Evolutionary conservation across 257 asterid genomes (phyloP).

Genomic region (Asclepias syriaca): DNA sequence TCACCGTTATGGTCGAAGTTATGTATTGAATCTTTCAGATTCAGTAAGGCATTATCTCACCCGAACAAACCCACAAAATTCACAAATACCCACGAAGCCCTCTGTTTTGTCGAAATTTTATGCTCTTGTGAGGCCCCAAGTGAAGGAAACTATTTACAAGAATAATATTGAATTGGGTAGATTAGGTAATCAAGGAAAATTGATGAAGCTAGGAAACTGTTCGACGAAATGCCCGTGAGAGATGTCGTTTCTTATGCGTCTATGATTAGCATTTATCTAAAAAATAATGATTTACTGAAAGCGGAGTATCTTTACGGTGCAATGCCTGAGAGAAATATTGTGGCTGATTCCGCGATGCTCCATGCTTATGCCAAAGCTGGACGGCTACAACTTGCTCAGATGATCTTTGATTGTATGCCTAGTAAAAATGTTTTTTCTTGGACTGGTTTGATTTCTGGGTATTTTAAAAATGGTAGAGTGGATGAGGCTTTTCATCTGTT

Average conservation of each 20-base stretch:
- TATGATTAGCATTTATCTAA: slow-evolving; percentile 67
- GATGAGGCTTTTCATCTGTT: slow-evolving; percentile 39
- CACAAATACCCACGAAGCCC: neutral
- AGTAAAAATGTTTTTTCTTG: slow-evolving; percentile 62
- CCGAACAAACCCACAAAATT: neutral
- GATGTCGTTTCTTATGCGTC: slow-evolving; percentile 19
- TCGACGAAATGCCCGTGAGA: slow-evolving; percentile 53
- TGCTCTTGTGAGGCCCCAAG: neutral
- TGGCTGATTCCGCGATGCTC: slow-evolving; percentile 77
- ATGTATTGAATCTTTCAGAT: slow-evolving; percentile 5
- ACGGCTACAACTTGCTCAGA: slow-evolving; percentile 51
- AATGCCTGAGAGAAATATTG: slow-evolving; percentile 60
- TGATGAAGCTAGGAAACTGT: slow-evolving; percentile 32
- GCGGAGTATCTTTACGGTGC: slow-evolving; percentile 51
- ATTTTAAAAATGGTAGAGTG: no score
- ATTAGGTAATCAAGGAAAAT: slow-evolving; percentile 13
- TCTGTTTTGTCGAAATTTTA: neutral
- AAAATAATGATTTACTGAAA: slow-evolving; percentile 45
- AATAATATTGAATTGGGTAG: slow-evolving; percentile 8
- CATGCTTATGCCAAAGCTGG: slow-evolving; percentile 74
- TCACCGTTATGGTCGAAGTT: neutral
- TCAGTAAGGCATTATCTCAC: slow-evolving; percentile 5
- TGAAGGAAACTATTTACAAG: slow-evolving; percentile 5
- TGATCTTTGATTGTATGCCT: slow-evolving; percentile 45
- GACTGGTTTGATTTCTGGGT: slow-evolving; percentile 83